These are phyloP conservation scores for Picea mariana DNA, from an alignment of 83 land plant genomes.

Conservation along the genomic window DNA sequence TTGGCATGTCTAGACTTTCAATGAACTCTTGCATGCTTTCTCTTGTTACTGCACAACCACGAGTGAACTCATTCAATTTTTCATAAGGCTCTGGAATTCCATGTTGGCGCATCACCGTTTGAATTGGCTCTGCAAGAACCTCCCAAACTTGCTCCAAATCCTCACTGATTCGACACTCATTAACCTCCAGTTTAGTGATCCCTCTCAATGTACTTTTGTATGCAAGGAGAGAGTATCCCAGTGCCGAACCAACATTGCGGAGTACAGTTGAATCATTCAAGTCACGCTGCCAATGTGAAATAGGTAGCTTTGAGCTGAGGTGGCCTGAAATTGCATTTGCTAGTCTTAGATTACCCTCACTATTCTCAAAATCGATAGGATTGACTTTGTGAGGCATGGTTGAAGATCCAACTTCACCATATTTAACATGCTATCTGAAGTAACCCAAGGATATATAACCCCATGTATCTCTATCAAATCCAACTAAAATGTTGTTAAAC, in stretches of 20 bases:
- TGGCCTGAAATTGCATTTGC: slow-evolving; percentile 68
- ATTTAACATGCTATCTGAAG: slow-evolving; percentile 87
- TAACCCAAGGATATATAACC: slow-evolving; percentile 89
- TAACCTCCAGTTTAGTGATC: slow-evolving; percentile 88
- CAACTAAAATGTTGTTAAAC: slow-evolving; percentile 82
- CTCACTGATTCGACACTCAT: too few relatives aligned
- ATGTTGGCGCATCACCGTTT: too few relatives aligned
- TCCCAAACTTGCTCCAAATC: too few relatives aligned
- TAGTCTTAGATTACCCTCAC: slow-evolving; percentile 88
- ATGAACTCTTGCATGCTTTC: too few relatives aligned
- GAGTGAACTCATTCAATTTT: too few relatives aligned
- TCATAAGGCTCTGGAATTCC: too few relatives aligned
- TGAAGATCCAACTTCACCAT: slow-evolving; percentile 96
- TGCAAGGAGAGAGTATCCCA: slow-evolving; percentile 86
- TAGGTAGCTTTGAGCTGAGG: slow-evolving; percentile 78
- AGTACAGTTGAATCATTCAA: slow-evolving; percentile 94
- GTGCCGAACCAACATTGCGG: slow-evolving; percentile 78
- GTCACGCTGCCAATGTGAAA: slow-evolving; percentile 95
- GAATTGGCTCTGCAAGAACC: too few relatives aligned
- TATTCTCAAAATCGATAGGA: slow-evolving; percentile 98
- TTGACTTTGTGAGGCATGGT: slow-evolving; percentile 99
- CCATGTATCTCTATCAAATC: slow-evolving; percentile 95
- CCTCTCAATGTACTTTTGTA: slow-evolving; percentile 87
- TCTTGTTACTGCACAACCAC: too few relatives aligned
- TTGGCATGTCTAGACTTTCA: too few relatives aligned